These are phyloP conservation scores for Fusarium piperis DNA, from an alignment of 2,329 filamentous ascomycete species.

Conservation along the genomic window DNA sequence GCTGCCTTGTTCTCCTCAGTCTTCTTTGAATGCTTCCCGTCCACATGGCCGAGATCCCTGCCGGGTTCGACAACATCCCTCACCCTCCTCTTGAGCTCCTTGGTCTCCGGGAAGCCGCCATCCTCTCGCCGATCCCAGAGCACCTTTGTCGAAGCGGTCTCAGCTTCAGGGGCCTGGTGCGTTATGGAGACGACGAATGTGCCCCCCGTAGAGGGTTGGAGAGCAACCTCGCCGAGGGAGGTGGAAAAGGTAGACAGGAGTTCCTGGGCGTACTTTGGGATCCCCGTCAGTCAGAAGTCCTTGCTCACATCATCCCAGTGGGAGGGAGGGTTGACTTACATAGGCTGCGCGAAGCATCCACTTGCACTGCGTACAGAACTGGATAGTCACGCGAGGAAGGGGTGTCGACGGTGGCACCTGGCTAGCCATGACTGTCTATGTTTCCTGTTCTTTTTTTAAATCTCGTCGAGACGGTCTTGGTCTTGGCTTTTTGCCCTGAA, in stretches of 20 bases:
- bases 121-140: constrained; percentile 91
- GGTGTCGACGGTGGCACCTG: constrained; percentile 21
- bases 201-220: constrained; percentile 87
- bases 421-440: constrained; percentile 17
- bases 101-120: constrained; percentile 93
- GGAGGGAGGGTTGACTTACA: constrained; percentile 60
- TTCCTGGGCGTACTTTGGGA: constrained; percentile 86
- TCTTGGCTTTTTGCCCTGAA: not conserved
- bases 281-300: not conserved
- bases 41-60: constrained; percentile 83
- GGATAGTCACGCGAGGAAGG: constrained; percentile 81
- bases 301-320: not conserved
- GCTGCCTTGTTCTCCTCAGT: constrained; percentile 10
- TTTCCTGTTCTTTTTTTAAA: not conserved
- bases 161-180: constrained; percentile 44
- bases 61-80: constrained; percentile 83
- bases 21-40: constrained; percentile 57
- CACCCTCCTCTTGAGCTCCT: constrained; percentile 86
- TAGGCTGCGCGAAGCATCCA: constrained; percentile 91
- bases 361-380: constrained; percentile 93
- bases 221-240: constrained; percentile 84
- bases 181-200: constrained; percentile 79
- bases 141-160: constrained; percentile 53
- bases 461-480: not conserved
- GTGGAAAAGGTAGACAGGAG: constrained; percentile 92